phyloP scores from a whole-genome alignment of 1,284 basidiomycete genomes.

The Mycena sp. region DNA sequence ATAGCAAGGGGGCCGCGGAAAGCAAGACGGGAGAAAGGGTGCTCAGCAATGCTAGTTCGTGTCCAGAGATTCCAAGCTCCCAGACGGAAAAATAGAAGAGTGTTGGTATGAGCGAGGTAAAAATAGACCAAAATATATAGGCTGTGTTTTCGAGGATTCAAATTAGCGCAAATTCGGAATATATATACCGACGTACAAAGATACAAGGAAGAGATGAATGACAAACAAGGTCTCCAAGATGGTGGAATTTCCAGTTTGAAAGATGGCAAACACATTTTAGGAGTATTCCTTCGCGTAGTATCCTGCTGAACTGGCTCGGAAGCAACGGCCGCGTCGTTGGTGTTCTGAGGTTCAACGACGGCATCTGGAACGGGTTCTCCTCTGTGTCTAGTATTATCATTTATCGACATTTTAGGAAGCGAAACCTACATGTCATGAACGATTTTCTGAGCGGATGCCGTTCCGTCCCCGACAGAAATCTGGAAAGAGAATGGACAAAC shows the following conservation, averaged over 20 bases:
- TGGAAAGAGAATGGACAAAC: neutral
- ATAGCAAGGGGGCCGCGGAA: slow-evolving; percentile 52
- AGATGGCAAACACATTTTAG: neutral
- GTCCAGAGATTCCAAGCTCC: slow-evolving; percentile 85
- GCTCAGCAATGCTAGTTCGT: slow-evolving; percentile 75
- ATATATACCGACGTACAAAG: too few relatives aligned
- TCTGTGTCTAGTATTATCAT: neutral
- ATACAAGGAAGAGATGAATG: slow-evolving; percentile 54
- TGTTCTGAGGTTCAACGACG: neutral
- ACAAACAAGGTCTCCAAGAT: slow-evolving; percentile 34
- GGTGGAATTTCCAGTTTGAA: slow-evolving; percentile 9
- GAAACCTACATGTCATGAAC: neutral
- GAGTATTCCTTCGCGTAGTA: neutral
- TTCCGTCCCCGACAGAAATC: slow-evolving; percentile 16
- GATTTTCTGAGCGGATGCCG: neutral
- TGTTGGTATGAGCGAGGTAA: slow-evolving; percentile 84
- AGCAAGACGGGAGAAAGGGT: slow-evolving; percentile 77
- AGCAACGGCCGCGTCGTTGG: too few relatives aligned
- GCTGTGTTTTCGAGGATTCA: slow-evolving; percentile 55
- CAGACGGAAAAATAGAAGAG: slow-evolving; percentile 95
- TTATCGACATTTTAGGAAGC: neutral
- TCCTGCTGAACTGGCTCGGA: too few relatives aligned
- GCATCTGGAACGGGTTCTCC: neutral
- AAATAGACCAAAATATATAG: slow-evolving; percentile 88
- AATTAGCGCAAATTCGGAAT: neutral